Evolutionary conservation across 495 filamentous ascomycete species (phyloP).

Genomic region (Xylaria curta): DNA sequence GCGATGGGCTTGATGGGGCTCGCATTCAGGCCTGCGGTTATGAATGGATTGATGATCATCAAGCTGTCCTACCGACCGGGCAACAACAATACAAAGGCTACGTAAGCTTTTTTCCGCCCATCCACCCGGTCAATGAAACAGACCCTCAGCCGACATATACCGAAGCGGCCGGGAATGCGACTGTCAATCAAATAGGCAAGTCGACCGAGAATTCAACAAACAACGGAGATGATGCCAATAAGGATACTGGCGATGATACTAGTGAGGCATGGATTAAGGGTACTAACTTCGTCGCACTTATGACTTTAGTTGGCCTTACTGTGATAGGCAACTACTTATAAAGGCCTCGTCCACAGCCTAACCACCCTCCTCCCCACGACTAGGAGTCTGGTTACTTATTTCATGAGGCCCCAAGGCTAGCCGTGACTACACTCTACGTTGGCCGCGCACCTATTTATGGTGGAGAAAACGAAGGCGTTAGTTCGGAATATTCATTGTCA

Average conservation of each 20-base stretch:
- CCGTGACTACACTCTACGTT: background rate
- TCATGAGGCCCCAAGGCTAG: background rate
- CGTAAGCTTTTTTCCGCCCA: conserved; percentile 11
- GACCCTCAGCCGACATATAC: conserved; percentile 16
- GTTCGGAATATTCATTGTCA: too few species aligned
- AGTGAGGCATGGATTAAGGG: conserved; percentile 7
- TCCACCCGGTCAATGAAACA: background rate
- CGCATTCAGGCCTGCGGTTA: conserved; percentile 2
- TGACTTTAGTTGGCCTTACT: conserved; percentile 5
- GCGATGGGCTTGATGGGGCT: background rate
- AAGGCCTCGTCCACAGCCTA: background rate
- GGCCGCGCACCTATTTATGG: background rate
- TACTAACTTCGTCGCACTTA: background rate
- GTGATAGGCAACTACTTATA: conserved; percentile 5
- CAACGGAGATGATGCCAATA: conserved; percentile 9
- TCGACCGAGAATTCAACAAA: conserved; percentile 5
- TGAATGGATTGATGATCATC: conserved; percentile 9
- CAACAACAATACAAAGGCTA: conserved; percentile 7
- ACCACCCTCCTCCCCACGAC: background rate
- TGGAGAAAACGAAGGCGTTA: too few species aligned
- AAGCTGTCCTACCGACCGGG: background rate
- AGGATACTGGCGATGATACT: background rate
- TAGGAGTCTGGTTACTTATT: conserved; percentile 10
- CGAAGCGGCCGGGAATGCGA: conserved; percentile 11
- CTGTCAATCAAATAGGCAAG: background rate